Evolutionary conservation across 2,329 filamentous ascomycete genomes (phyloP), one percentile per base, ranked within the genome.

Genomic region (Trichoderma aggressivum): DNA sequence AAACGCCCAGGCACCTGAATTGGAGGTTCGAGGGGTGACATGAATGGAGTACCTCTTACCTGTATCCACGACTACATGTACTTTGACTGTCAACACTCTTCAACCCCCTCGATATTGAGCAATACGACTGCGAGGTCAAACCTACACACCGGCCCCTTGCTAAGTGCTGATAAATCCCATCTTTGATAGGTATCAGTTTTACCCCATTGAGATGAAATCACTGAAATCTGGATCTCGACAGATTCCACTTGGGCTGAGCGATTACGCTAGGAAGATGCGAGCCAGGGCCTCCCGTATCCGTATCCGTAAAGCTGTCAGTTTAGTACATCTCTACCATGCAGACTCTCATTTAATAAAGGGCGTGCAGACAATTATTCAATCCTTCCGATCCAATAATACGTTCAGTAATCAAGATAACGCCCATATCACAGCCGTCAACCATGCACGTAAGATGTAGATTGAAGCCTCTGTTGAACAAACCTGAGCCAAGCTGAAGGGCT

Each of bases 281-380:
- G 36, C 58, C 26, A 24, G 36, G 53, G 39, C 43, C 55, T 18
- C 30, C 67, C 68, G 68, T 70, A 70, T 64, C 53, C 68, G 68
- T 70, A 70, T 70, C 68, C 68, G 68, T 58, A 70, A 69, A 61
- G 6, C 21, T 18, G 30, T 36, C 47, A 39, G 50, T n/a, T n/a
- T n/a, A 28, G n/a, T 26, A 21, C 43, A 12, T 50, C 43, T 50
- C n/a, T 50, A n/a, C 43, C n/a, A 16, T 12, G 43, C 43, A 43
- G 28, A 59, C 16, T 58, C 1, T 4, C 24, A 26, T 43, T 53
- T 7, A 32, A n/a, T 10, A 47, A 30, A 28, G 5, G 18, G 11
- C 36, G 12, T 26, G 61, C 18, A 24, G 24, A 16, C 32, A 43
- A 36, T 58, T 30, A 39, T 21, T 30, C 43, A n/a, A 60, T 60